Base-by-base conservation (phyloP, 2,329 filamentous ascomycete species). In the Phialemoniopsis sp. region DNA sequence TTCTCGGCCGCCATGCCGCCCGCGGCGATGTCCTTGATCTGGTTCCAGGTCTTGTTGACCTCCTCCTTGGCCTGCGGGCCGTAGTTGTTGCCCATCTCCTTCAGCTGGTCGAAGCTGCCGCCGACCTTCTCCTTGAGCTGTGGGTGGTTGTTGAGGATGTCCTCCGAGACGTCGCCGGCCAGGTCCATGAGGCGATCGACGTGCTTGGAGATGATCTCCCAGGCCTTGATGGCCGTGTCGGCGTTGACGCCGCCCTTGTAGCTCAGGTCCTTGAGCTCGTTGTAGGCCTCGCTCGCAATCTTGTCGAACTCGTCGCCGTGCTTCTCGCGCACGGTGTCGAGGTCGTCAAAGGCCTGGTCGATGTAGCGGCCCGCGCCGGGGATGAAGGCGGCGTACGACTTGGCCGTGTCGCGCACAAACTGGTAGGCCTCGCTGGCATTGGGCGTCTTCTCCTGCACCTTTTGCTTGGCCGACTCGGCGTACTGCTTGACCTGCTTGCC, bases 31-130 rank as follows among this genome's bases (percentile, higher is more conserved):
- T 85, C 77, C 48, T 71, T 72, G 47, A 87, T 66, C 57, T 89
- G 73, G 19, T 72, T 57, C 76, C 82, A 88, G 2, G 84, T 86
- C 60, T 83, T 70, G 40, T 89, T 81, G 5, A 85, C 75, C 58
- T 87, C 74, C 70, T 88, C 82, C 73, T 88, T 87, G 0, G 82
- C 85, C 54, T 89, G 82, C 0, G 85, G 85, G 0, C 86, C 86
- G 51, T 85, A 84, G 43, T 79, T 68, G 13, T 87, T 76, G 18
- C 80, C 80, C 59, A 87, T 72, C 48, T 80, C 60, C 71, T 87
- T 85, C 36, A 89, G 66, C 56, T 85, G 75, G 36, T 86, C 76
- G 33, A 86, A 62, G 49, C 76, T 80, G 10, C 76, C 79, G 13
- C 85, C 85, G 8, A 89, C 62, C 63, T 85, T 82, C 54, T 88